Conservation (phyloP, 176 grass and related monocot species). For the Thinopyrum elongatum region DNA sequence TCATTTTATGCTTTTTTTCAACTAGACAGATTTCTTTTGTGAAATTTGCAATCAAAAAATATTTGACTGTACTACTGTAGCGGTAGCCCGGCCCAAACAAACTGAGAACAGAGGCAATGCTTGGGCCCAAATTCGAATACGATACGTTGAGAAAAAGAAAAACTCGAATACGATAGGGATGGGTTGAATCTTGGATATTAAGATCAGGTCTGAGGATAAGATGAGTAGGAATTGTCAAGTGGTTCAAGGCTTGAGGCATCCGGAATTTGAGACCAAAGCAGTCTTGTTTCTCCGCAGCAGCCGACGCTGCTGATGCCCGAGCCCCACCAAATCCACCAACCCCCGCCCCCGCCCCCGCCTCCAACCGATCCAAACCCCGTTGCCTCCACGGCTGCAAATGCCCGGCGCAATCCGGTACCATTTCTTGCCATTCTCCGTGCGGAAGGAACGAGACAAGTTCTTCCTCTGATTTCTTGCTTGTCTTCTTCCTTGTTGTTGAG, state of each 20-base stretch:
- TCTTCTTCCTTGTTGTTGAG: background rate
- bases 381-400: slow-evolving; percentile 28
- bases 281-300: slow-evolving; percentile 10
- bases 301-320: slow-evolving; percentile 37
- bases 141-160: background rate
- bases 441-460: background rate
- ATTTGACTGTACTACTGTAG: too few relatives aligned
- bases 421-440: background rate
- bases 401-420: slow-evolving; percentile 14
- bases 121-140: background rate
- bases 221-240: background rate
- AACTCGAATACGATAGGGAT: background rate
- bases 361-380: background rate
- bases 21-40: too few relatives aligned
- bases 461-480: background rate
- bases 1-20: too few relatives aligned
- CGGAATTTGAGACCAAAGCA: background rate
- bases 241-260: background rate
- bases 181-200: background rate
- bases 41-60: too few relatives aligned
- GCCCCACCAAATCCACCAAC: background rate
- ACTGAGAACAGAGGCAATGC: too few relatives aligned
- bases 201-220: slow-evolving; percentile 22
- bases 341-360: slow-evolving; percentile 1
- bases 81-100: too few relatives aligned